Evolutionary conservation across 306 rosid species (phyloP).

Genomic region (Dryas octopetala): DNA sequence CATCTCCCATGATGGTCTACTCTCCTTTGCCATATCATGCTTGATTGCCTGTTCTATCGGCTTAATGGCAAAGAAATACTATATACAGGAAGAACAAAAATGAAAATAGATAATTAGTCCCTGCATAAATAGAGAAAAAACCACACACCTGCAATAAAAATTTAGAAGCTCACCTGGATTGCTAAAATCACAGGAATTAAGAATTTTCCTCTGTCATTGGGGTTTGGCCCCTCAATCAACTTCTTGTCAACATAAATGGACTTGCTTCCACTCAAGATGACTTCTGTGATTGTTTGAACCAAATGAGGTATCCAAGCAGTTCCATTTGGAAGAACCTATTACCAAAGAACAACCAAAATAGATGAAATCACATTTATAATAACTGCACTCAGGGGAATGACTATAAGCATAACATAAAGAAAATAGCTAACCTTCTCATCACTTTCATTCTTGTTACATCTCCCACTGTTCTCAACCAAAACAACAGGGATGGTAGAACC

Average conservation of each 20-base stretch:
- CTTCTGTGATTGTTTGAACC: slow-evolving; percentile 70
- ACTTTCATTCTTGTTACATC: slow-evolving; percentile 78
- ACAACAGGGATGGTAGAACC: slow-evolving; percentile 67
- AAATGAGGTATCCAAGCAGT: slow-evolving; percentile 81
- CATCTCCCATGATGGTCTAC: slow-evolving; percentile 74
- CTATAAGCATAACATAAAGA: slow-evolving; percentile 7
- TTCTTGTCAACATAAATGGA: slow-evolving; percentile 72
- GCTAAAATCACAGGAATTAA: slow-evolving; percentile 73
- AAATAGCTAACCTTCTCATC: slow-evolving; percentile 78
- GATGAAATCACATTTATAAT: slow-evolving; percentile 5
- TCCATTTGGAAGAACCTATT: slow-evolving; percentile 89
- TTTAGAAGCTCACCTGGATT: slow-evolving; percentile 55
- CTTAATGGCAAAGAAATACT: slow-evolving; percentile 65
- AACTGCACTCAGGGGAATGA: not conserved
- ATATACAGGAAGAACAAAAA: slow-evolving; percentile 12
- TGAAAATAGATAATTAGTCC: not conserved
- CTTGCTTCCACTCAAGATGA: slow-evolving; percentile 56
- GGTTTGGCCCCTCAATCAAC: slow-evolving; percentile 92
- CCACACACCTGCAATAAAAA: slow-evolving; percentile 1
- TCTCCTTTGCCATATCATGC: slow-evolving; percentile 59
- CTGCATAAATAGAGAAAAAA: not conserved
- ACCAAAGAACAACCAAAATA: slow-evolving; percentile 26
- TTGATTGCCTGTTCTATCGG: slow-evolving; percentile 65
- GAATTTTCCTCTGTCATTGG: slow-evolving; percentile 71
- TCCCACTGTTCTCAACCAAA: slow-evolving; percentile 92